Evolutionary conservation across 305 asterid genomes (phyloP).

Genomic region (Stenogyne calaminthoides): DNA sequence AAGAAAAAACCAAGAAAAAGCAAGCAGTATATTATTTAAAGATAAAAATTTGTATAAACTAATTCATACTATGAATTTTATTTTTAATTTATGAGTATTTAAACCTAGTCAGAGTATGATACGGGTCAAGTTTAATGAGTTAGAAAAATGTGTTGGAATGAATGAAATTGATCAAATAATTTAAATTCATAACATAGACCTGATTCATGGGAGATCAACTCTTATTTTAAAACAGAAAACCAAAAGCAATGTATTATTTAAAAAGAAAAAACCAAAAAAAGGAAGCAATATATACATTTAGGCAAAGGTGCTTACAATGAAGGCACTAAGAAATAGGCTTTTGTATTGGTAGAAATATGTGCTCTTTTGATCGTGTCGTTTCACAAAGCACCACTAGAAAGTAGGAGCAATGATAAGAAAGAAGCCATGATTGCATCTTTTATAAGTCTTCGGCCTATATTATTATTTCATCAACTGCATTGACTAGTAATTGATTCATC

Average conservation of each 20-base stretch:
- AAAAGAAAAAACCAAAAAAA: background rate
- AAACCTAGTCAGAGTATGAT: too few species aligned
- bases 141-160: too few species aligned
- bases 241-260: too few species aligned
- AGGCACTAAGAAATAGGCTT: background rate
- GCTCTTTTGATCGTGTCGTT: conserved; percentile 3
- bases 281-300: background rate
- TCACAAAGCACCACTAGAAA: background rate
- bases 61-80: too few species aligned
- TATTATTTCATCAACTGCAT: background rate
- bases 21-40: background rate
- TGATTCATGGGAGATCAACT: too few species aligned
- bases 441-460: background rate
- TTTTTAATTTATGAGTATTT: too few species aligned
- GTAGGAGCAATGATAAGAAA: background rate
- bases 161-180: too few species aligned
- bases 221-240: too few species aligned
- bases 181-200: too few species aligned
- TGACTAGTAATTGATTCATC: conserved; percentile 3
- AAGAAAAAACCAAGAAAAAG: background rate
- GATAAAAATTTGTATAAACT: too few species aligned
- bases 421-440: background rate
- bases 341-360: background rate
- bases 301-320: background rate
- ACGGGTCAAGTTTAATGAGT: too few species aligned